Evolutionary conservation across 2,329 filamentous ascomycete genomes (phyloP), one percentile per base, ranked within the genome.

Genomic region (Boeremia lycopersici): DNA sequence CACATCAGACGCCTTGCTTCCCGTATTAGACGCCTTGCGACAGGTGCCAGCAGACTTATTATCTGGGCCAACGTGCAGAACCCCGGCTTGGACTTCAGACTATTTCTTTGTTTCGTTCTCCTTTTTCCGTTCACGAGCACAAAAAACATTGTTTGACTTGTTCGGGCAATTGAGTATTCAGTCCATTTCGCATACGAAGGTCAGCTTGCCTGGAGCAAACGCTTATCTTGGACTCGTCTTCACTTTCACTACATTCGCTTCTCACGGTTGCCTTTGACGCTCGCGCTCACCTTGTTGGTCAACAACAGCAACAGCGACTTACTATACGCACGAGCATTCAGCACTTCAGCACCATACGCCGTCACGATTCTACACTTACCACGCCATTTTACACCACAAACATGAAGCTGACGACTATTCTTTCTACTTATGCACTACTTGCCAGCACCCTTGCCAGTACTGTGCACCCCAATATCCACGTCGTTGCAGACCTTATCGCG

Each of bases 321-420:
- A 25, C 10, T 8, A 34, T n/a, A 42, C 7, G 8, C 33, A 31
- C 36, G 15, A 29, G n/a, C 36, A 17, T 26, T 6, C 39, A 38
- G 19, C 19, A 39, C 19, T 26, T 10, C 39, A 38, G 19, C 19
- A 39, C 19, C 41, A 23, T 13, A 33, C 29, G 13, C 30, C 17
- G 28, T 15, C 13, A 19, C 33, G 6, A 9, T 17, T 19, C 23
- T 19, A 48, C 25, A 6, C 12, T 15, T 29, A 26, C n/a, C 39
- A 48, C 15, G 17, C 41, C 29, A 38, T 50, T 40, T 29, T 4
- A 19, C 13, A 26, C 36, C 48, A 34, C 26, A 29, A 48, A 30
- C 28, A 56, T 57, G 48, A 57, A 48, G 34, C 15, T 35, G 6
- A 35, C 44, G 11, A 19, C 30, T 30, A 48, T 57, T 13, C 35